Evolutionary conservation across 2,329 filamentous ascomycete genomes (phyloP).

Genomic region (Xylogone sp.): DNA sequence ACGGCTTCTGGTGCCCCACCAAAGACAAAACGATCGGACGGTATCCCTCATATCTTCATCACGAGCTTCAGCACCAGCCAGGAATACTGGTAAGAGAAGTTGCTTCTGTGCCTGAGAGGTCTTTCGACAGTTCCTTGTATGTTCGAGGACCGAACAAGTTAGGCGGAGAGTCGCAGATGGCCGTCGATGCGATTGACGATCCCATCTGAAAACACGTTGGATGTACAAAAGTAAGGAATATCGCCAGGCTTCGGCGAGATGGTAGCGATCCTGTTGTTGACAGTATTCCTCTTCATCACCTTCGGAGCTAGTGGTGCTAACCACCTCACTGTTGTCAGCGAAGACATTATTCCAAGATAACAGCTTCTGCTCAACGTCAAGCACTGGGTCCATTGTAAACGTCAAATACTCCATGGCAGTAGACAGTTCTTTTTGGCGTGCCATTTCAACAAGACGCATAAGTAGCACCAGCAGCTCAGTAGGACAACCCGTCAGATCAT

Average conservation of each 20-base stretch:
- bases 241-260: constrained; percentile 33
- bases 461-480: constrained; percentile 24
- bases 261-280: constrained; percentile 22
- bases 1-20: constrained; percentile 28
- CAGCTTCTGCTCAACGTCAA: constrained; percentile 14
- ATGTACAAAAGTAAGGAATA: constrained; percentile 30
- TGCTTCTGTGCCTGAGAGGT: constrained; percentile 31
- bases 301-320: constrained; percentile 7
- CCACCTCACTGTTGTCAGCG: not conserved
- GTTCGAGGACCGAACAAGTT: constrained; percentile 26
- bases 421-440: constrained; percentile 25
- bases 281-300: constrained; percentile 5
- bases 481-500: constrained; percentile 30
- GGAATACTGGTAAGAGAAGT: constrained; percentile 32
- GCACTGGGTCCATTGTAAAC: constrained; percentile 21
- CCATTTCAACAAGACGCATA: constrained; percentile 25
- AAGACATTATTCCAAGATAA: constrained; percentile 16
- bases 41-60: constrained; percentile 19
- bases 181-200: constrained; percentile 7
- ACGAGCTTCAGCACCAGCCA: constrained; percentile 28
- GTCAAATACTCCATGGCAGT: constrained; percentile 27
- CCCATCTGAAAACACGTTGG: constrained; percentile 25
- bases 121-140: constrained; percentile 26
- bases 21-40: constrained; percentile 25
- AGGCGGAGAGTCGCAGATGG: constrained; percentile 17